Conservation (phyloP, 169 alveolate genomes). For the Hepatocystis sp. region DNA sequence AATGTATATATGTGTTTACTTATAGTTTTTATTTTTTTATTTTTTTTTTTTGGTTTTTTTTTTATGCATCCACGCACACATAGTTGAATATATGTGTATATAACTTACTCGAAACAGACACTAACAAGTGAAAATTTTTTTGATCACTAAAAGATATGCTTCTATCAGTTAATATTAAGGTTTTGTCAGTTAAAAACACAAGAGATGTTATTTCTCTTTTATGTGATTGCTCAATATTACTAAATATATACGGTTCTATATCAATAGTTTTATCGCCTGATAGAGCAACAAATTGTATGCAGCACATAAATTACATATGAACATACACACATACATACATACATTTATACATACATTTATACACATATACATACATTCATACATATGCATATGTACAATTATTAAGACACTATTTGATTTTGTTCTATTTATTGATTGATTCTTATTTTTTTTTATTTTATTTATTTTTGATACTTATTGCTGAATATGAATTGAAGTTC, state of each 20-base stretch:
- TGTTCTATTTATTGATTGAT: too few species aligned
- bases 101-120: constrained; percentile 31
- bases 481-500: constrained; percentile 29
- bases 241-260: constrained; percentile 64
- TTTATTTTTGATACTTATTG: constrained; percentile 42
- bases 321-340: constrained; percentile 1
- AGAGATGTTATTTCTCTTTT: constrained; percentile 71
- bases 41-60: too few species aligned
- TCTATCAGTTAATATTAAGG: constrained; percentile 31
- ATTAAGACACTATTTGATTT: too few species aligned
- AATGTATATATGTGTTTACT: too few species aligned
- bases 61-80: too few species aligned
- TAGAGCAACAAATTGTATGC: background rate
- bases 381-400: too few species aligned
- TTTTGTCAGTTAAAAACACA: constrained; percentile 50
- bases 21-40: too few species aligned
- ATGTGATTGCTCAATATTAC: constrained; percentile 64
- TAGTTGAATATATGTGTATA: background rate
- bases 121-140: constrained; percentile 41
- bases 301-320: background rate
- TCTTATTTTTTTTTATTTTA: background rate
- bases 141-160: constrained; percentile 52
- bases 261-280: constrained; percentile 56
- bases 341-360: too few species aligned
- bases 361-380: too few species aligned